A percentile compares a stretch with the other conserved stretches of the same genome.
These are phyloP conservation scores for Jamesozyma jinghongensis DNA, from an alignment of 805 yeast genomes.

Conservation along the genomic window DNA sequence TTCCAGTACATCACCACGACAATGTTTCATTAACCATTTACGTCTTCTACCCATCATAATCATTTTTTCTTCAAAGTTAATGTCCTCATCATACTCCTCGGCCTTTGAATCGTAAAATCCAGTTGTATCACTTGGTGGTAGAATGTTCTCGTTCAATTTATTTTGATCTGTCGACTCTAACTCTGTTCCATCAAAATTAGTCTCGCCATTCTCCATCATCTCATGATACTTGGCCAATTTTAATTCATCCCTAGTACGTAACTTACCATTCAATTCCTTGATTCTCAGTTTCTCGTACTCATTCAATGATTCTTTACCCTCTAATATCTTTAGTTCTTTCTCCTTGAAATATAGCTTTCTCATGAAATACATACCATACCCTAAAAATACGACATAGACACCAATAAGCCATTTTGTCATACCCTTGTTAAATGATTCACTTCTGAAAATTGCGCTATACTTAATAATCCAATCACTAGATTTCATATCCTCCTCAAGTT, in stretches of 20 bases:
- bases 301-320: conserved; percentile 32
- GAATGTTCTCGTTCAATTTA: conserved; percentile 34
- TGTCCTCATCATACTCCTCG: conserved; percentile 66
- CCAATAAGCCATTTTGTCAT: conserved; percentile 56
- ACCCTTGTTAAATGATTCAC: conserved; percentile 49
- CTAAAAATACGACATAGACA: conserved; percentile 47
- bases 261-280: conserved; percentile 48
- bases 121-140: conserved; percentile 75
- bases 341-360: conserved; percentile 58
- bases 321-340: conserved; percentile 41
- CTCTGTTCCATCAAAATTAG: conserved; percentile 26
- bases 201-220: conserved; percentile 35
- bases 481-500: conserved; percentile 28
- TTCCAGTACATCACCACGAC: conserved; percentile 84
- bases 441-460: conserved; percentile 47
- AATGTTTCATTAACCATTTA: conserved; percentile 68
- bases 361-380: conserved; percentile 57
- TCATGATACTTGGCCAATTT: conserved; percentile 52
- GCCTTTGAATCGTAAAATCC: conserved; percentile 72
- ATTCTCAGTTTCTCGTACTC: conserved; percentile 59
- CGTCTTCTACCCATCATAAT: conserved; percentile 49
- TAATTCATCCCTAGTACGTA: conserved; percentile 56
- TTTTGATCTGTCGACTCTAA: conserved; percentile 28
- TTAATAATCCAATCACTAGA: conserved; percentile 33
- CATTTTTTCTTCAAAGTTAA: conserved; percentile 45